Evolutionary conservation across 352 stramenopile species (phyloP).

Genomic region (Plasmopara muralis): DNA sequence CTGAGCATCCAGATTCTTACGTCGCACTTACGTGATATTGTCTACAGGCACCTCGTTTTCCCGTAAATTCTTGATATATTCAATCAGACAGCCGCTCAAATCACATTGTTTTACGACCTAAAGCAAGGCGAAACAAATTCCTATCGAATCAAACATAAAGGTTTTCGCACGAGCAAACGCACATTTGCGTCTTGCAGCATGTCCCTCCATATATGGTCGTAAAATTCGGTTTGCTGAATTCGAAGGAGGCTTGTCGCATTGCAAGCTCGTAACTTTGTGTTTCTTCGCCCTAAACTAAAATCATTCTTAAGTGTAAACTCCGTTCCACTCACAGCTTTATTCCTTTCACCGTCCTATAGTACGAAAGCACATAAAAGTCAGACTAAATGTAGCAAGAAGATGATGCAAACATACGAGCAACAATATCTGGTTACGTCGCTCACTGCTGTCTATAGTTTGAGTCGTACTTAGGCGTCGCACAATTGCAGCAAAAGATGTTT

Average conservation of each 20-base stretch:
- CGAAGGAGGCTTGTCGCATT: conserved; percentile 41
- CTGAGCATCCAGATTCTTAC: not conserved
- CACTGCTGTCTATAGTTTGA: conserved; percentile 36
- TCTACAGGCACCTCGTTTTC: conserved; percentile 49
- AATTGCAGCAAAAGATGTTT: conserved; percentile 27
- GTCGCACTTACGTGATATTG: conserved; percentile 40
- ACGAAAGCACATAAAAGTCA: conserved; percentile 3
- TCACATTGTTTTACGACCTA: conserved; percentile 32
- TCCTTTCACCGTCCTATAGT: conserved; percentile 9
- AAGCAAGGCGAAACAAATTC: conserved; percentile 7
- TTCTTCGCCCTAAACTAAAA: not conserved
- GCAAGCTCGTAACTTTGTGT: conserved; percentile 9
- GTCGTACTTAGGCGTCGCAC: conserved; percentile 33
- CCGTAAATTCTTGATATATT: conserved; percentile 59
- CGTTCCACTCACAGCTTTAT: conserved; percentile 1
- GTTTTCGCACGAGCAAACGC: conserved; percentile 4
- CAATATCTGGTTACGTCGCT: conserved; percentile 27
- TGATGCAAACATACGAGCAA: conserved; percentile 28
- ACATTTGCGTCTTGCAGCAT: conserved; percentile 41
- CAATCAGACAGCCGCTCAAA: conserved; percentile 49
- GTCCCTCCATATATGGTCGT: conserved; percentile 40
- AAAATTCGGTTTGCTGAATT: conserved; percentile 57
- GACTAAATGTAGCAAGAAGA: not conserved
- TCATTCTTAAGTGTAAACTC: no score
- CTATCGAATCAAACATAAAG: not conserved